A percentile compares a stretch with the other conserved stretches of the same genome.
Conservation (phyloP, 2,329 filamentous ascomycete species). For the Diaporthe sp. region DNA sequence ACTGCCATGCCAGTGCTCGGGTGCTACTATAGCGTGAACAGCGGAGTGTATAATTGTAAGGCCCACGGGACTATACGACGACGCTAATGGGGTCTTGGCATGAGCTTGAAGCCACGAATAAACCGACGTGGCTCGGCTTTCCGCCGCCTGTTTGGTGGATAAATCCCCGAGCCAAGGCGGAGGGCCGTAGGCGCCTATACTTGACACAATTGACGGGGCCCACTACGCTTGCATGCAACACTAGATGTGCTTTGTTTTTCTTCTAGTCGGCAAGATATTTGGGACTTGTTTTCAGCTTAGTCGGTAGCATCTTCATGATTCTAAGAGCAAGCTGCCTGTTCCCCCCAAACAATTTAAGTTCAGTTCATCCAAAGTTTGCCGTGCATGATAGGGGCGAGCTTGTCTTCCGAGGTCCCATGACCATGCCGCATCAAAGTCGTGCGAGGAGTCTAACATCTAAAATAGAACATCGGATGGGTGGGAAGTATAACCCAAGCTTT, state of each 20-base stretch:
- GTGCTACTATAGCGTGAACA: not conserved
- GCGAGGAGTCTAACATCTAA: not conserved
- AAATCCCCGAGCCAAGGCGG: constrained; percentile 28
- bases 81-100: constrained; percentile 20
- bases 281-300: not conserved
- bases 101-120: constrained; percentile 29
- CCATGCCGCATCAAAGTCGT: not conserved
- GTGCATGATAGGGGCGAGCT: constrained; percentile 10
- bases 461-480: not conserved
- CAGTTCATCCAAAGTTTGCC: constrained; percentile 6
- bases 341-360: not conserved
- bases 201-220: constrained; percentile 9
- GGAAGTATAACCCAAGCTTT: not conserved
- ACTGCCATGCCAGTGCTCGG: not conserved
- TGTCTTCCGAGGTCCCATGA: not conserved
- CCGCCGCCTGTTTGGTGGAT: constrained; percentile 16
- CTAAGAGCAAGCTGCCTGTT: not conserved
- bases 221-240: constrained; percentile 8
- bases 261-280: not conserved
- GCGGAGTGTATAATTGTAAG: not conserved
- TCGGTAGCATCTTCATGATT: not conserved
- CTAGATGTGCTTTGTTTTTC: not conserved
- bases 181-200: constrained; percentile 8
- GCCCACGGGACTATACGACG: not conserved
- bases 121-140: constrained; percentile 5